Evolutionary conservation across 257 asterid species (phyloP).

Genomic region (Nicotiana knightiana): DNA sequence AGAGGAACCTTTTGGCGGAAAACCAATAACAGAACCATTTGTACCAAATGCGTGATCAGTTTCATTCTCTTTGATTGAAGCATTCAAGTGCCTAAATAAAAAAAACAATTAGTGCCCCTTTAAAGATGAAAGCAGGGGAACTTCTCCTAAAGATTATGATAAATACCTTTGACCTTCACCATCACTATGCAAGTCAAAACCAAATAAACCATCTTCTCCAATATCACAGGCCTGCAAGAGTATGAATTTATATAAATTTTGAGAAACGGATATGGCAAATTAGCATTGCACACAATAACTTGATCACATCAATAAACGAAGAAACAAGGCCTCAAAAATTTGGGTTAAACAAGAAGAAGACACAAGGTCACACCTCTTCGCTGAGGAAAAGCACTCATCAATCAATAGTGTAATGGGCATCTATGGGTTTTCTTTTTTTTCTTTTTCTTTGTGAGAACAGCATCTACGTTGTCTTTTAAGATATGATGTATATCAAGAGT

Average conservation of each 20-base stretch:
- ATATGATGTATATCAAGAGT: neutral
- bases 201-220: conserved; percentile 68
- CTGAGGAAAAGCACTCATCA: neutral
- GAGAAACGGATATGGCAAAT: neutral
- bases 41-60: conserved; percentile 36
- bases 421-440: too few relatives aligned
- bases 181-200: conserved; percentile 79
- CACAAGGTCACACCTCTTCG: neutral
- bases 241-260: neutral
- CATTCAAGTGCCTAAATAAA: conserved; percentile 57
- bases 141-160: neutral
- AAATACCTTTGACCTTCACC: conserved; percentile 75
- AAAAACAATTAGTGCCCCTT: neutral
- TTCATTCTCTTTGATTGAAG: conserved; percentile 49
- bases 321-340: neutral
- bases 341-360: neutral
- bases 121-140: neutral
- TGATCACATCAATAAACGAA: neutral
- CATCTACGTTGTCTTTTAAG: neutral
- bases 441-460: too few relatives aligned
- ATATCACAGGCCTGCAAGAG: conserved; percentile 63
- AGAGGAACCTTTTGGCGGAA: conserved; percentile 50
- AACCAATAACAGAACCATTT: conserved; percentile 62
- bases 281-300: neutral
- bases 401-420: neutral